Evolutionary conservation across 176 grass and related monocot species (phyloP), one percentile per base, ranked within the genome.

Genomic region (Tillandsia fasciculata): DNA sequence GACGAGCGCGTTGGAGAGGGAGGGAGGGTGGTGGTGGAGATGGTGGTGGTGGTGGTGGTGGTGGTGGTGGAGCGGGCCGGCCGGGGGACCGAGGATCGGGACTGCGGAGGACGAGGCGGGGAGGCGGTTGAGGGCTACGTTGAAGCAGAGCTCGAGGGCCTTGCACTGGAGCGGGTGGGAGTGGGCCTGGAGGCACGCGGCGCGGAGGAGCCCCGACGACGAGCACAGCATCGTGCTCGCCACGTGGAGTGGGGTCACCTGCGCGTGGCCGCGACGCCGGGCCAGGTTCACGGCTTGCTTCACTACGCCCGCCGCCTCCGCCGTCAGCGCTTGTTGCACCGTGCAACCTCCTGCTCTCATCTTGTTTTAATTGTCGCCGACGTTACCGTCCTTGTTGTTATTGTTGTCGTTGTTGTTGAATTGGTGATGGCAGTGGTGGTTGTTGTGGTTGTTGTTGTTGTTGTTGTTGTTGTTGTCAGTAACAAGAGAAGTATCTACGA

Each of bases 161-260:
- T 92, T 97, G 89, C 93, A 97, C 77, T 87, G 93, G 51, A 97
- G 86, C 58, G 93, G 93, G 73, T 97, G 93, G 20, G 93, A 92
- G 63, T 90, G 93, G 50, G 89, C 83, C 24, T 72, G 93, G 72
- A 92, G 81, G 69, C 93, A 97, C 53, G 93, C 93, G 49, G 86
- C 74, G 33, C 88, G 93, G 70, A 97, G 86, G 58, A 87, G 74
- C 9, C 83, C 81, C 0, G 74, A 63, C 18, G 89, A 59, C 52
- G 81, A 90, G 65, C 64, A 56, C 22, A 97, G 89, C 93, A 97
- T 85, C 72, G 86, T 78, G 68, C 74, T 92, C 27, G 93, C 93
- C 1, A 97, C 93, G 67, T 97, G 93, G 74, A 97, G 86, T 9
- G 93, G 93, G 18, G 93, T 97, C 42, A 92, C 93, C 79, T 97